Evolutionary conservation across 768 basidiomycete genomes (phyloP).

Genomic region (Mycena chlorophos): DNA sequence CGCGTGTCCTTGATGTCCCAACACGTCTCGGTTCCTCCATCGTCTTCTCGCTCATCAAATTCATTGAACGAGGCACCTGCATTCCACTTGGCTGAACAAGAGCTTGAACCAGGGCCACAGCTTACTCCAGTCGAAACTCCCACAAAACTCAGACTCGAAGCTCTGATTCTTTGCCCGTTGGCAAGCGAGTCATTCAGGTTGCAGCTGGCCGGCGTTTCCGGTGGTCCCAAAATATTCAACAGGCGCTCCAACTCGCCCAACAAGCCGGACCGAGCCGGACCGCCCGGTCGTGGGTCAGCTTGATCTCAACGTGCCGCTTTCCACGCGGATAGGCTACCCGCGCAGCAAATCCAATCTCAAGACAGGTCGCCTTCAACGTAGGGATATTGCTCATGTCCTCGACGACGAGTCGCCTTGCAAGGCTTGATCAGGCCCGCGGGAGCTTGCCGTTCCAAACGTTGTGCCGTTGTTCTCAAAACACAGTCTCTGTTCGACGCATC

Average conservation of each 20-base stretch:
- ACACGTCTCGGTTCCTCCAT: conserved; percentile 4
- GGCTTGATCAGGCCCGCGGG: conserved; percentile 4
- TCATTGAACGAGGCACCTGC: not conserved
- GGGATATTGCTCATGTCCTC: not conserved
- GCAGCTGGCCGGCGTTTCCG: conserved; percentile 20
- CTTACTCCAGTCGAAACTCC: conserved; percentile 7
- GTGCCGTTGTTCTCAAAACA: conserved; percentile 23
- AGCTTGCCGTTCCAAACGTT: conserved; percentile 15
- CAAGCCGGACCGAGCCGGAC: conserved; percentile 12
- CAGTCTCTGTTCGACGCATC: conserved; percentile 17
- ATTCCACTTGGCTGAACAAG: not conserved
- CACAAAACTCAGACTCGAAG: too few species aligned
- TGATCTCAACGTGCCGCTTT: conserved; percentile 10
- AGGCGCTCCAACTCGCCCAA: conserved; percentile 4
- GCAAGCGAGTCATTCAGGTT: conserved; percentile 31
- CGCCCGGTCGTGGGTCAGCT: conserved; percentile 16
- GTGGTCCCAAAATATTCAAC: conserved; percentile 14
- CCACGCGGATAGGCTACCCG: not conserved
- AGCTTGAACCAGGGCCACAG: too few species aligned
- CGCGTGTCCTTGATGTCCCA: conserved; percentile 25
- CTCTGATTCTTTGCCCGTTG: conserved; percentile 26
- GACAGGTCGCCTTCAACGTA: not conserved
- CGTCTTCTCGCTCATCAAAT: not conserved
- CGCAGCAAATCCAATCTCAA: conserved; percentile 5
- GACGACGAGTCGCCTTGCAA: not conserved